Conservation (phyloP, 2,329 filamentous ascomycete species). For the Dothideomycetes sp. region DNA sequence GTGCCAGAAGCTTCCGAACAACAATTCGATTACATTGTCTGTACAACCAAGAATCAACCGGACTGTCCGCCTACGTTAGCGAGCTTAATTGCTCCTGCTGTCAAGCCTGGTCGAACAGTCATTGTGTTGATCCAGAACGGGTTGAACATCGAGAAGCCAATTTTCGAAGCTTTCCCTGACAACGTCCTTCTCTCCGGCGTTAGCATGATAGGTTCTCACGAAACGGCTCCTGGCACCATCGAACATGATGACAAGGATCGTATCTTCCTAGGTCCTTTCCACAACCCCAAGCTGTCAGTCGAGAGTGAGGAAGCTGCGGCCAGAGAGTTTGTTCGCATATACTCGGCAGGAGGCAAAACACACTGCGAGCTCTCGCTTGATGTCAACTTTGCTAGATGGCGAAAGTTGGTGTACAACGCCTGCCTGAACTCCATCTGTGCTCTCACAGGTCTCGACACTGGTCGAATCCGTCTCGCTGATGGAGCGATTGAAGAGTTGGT, state of each 20-base stretch:
- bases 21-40: slow-evolving; percentile 45
- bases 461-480: slow-evolving; percentile 27
- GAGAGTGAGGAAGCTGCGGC: slow-evolving; percentile 25
- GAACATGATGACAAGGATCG: slow-evolving; percentile 43
- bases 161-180: slow-evolving; percentile 40
- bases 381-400: slow-evolving; percentile 35
- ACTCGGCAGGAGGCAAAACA: slow-evolving; percentile 36
- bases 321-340: slow-evolving; percentile 36
- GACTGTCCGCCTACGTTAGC: slow-evolving; percentile 40
- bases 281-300: slow-evolving; percentile 26
- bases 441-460: slow-evolving; percentile 41
- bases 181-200: slow-evolving; percentile 45
- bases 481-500: slow-evolving; percentile 38
- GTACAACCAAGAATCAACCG: slow-evolving; percentile 48
- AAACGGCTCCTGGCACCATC: slow-evolving; percentile 38
- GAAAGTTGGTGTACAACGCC: slow-evolving; percentile 41
- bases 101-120: slow-evolving; percentile 38
- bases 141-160: slow-evolving; percentile 48
- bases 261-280: slow-evolving; percentile 42
- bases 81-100: slow-evolving; percentile 41
- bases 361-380: slow-evolving; percentile 32
- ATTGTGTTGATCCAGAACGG: slow-evolving; percentile 52
- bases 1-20: slow-evolving; percentile 37
- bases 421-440: slow-evolving; percentile 44
- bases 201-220: slow-evolving; percentile 41